phyloP scores from a whole-genome alignment of 2,329 filamentous ascomycete species.

The Harringtonia aguacate region DNA sequence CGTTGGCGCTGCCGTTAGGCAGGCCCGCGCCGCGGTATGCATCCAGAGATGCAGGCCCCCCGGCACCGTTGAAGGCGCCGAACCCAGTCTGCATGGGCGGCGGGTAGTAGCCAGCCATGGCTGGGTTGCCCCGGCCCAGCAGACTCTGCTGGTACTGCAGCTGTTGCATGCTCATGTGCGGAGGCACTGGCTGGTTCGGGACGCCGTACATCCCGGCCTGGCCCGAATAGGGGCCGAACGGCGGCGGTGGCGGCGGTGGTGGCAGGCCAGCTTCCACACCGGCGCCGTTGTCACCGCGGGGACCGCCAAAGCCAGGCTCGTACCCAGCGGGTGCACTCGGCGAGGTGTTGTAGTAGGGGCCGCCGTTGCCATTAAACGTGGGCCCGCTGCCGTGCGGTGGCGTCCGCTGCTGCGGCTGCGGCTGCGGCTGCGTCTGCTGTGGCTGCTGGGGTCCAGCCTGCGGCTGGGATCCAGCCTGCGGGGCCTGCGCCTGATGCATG shows the following conservation, averaged over 20 bases:
- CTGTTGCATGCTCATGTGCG: conserved; percentile 22
- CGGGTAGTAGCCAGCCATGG: conserved; percentile 48
- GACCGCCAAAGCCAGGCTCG: conserved; percentile 40
- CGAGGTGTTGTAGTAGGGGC: conserved; percentile 41
- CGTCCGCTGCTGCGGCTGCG: conserved; percentile 5
- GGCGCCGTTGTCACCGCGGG: conserved; percentile 43
- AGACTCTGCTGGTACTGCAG: conserved; percentile 50
- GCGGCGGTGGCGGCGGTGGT: conserved; percentile 5
- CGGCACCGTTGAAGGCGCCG: conserved; percentile 36
- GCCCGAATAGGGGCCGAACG: conserved; percentile 5
- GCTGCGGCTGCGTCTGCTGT: conserved; percentile 20
- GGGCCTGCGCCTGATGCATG: conserved; percentile 25
- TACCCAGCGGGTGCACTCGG: conserved; percentile 34
- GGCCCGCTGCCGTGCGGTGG: conserved; percentile 8
- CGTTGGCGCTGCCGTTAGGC: conserved; percentile 31
- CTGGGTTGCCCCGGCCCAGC: conserved; percentile 40
- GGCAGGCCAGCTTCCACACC: conserved; percentile 7
- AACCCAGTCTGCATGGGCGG: conserved; percentile 44
- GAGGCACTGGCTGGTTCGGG: conserved; percentile 14
- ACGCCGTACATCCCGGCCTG: conserved; percentile 7
- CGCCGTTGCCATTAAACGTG: conserved; percentile 14
- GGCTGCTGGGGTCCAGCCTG: conserved; percentile 10
- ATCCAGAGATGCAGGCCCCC: conserved; percentile 33
- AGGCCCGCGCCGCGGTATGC: conserved; percentile 44
- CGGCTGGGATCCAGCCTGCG: conserved; percentile 9